Conservation (phyloP, 805 yeast species). For the Blastobotrys peoriensis region DNA sequence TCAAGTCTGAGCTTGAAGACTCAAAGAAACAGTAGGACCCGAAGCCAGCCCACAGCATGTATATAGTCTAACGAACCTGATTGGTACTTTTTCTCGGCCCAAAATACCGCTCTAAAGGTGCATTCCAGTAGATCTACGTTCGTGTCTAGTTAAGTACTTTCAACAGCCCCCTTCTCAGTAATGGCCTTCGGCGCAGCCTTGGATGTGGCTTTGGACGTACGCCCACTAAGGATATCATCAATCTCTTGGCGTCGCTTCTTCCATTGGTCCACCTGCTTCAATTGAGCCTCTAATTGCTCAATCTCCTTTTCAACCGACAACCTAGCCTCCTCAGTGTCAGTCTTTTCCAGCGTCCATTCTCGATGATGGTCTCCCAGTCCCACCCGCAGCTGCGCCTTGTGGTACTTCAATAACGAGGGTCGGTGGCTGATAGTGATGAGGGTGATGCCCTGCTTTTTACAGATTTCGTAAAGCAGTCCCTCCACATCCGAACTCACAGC, state of each 20-base stretch:
- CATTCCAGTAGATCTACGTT: no score
- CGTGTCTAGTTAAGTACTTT: no score
- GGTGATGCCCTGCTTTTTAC: constrained; percentile 65
- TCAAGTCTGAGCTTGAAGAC: constrained; percentile 51
- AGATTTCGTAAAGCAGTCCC: constrained; percentile 71
- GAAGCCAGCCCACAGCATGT: no score
- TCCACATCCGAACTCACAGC: constrained; percentile 89
- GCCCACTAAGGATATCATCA: constrained; percentile 34
- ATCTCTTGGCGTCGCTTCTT: constrained; percentile 55
- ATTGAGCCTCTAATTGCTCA: constrained; percentile 52
- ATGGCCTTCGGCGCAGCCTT: no score
- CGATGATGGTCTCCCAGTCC: constrained; percentile 43
- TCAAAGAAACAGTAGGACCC: no score
- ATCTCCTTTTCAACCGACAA: constrained; percentile 72
- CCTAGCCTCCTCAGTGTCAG: constrained; percentile 60
- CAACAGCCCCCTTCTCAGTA: no score
- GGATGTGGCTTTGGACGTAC: no score
- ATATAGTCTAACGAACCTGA: no score
- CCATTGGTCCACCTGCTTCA: constrained; percentile 54
- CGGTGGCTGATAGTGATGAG: constrained; percentile 79
- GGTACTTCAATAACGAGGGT: constrained; percentile 78
- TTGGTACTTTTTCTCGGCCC: no score
- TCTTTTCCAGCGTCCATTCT: constrained; percentile 55
- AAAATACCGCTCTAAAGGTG: no score
- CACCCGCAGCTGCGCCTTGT: constrained; percentile 66